Evolutionary conservation across 345 rosid species (phyloP).

Genomic region (Brassica nigra): DNA sequence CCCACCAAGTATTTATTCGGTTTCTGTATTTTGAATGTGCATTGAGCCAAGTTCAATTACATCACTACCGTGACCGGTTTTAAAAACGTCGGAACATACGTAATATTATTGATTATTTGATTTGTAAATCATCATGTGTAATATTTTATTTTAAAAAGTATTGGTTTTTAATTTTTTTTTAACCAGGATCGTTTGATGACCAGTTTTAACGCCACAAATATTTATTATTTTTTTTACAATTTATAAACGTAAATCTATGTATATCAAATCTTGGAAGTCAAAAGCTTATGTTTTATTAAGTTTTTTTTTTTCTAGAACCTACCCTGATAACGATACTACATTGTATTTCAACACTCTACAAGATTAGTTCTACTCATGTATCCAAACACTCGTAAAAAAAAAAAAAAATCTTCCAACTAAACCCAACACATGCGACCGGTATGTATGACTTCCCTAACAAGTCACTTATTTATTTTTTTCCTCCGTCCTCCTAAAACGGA

Average conservation of each 20-base stretch:
- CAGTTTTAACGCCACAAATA: background rate
- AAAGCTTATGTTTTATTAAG: too few relatives aligned
- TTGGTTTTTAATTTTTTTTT: too few relatives aligned
- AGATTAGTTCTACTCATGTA: too few relatives aligned
- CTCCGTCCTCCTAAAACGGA: constrained; percentile 32
- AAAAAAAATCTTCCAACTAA: constrained; percentile 16
- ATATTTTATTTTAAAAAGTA: background rate
- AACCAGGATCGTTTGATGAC: background rate
- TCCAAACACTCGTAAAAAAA: too few relatives aligned
- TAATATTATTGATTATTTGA: too few relatives aligned
- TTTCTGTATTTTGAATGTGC: background rate
- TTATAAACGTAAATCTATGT: too few relatives aligned
- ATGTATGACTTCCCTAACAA: constrained; percentile 46
- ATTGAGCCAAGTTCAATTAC: background rate
- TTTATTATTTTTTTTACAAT: too few relatives aligned
- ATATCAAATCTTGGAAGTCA: too few relatives aligned
- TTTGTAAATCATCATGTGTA: background rate
- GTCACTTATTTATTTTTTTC: constrained; percentile 33
- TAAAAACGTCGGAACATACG: background rate
- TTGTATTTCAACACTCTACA: too few relatives aligned
- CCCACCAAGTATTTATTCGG: background rate
- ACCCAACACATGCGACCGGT: constrained; percentile 39
- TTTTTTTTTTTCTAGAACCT: too few relatives aligned
- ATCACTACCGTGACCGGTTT: background rate
- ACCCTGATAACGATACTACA: too few relatives aligned